A percentile compares a stretch with the other conserved stretches of the same genome.
phyloP scores from a whole-genome alignment of 176 grass and related monocot species.

The Aegilops speltoides region DNA sequence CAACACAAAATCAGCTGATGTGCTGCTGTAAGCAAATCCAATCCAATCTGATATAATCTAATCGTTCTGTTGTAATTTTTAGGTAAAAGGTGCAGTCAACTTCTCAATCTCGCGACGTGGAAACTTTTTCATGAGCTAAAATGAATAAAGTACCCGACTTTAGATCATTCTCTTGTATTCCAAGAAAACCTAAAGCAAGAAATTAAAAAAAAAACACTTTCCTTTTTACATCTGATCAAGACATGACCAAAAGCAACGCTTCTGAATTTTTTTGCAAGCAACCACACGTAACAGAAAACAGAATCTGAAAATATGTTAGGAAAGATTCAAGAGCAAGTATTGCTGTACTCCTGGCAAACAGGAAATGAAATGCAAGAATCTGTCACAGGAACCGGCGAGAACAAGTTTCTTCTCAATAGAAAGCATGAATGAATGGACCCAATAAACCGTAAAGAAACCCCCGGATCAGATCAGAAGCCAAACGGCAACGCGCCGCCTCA shows the following conservation, averaged over 20 bases:
- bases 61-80: background rate
- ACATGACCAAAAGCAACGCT: background rate
- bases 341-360: background rate
- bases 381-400: background rate
- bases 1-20: background rate
- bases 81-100: too few relatives aligned
- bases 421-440: background rate
- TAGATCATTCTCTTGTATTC: background rate
- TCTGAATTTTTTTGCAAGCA: conserved; percentile 11
- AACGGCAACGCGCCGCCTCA: background rate
- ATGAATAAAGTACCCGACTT: background rate
- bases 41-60: background rate
- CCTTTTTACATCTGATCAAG: conserved; percentile 5
- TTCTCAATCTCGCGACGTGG: background rate
- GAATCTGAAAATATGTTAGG: background rate
- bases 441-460: background rate
- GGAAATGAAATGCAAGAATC: conserved; percentile 1
- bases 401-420: background rate
- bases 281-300: background rate
- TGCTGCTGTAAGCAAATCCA: background rate
- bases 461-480: background rate
- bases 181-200: background rate
- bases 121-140: background rate
- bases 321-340: background rate
- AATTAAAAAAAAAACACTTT: background rate